phyloP scores from a whole-genome alignment of 257 asterid species.

The Misopates orontium region DNA sequence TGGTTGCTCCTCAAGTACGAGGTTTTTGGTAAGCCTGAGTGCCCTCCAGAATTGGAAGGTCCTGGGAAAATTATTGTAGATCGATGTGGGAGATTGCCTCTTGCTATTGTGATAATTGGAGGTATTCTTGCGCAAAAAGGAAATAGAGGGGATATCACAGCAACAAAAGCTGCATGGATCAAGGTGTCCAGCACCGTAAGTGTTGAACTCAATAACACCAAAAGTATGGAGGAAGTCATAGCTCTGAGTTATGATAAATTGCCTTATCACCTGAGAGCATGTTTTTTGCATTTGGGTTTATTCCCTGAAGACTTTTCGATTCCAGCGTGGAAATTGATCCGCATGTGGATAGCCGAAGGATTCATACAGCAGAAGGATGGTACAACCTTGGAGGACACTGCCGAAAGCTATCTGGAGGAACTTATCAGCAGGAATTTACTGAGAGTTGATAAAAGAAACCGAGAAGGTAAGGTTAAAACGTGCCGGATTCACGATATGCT shows the following conservation, averaged over 20 bases:
- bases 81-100: slow-evolving; percentile 50
- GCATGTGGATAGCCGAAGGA: slow-evolving; percentile 60
- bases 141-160: not conserved
- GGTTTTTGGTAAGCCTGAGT: slow-evolving; percentile 37
- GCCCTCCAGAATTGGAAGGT: slow-evolving; percentile 23
- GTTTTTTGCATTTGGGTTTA: slow-evolving; percentile 52
- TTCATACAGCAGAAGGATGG: slow-evolving; percentile 29
- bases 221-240: slow-evolving; percentile 30
- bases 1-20: slow-evolving; percentile 46
- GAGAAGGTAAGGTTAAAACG: slow-evolving; percentile 14
- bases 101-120: slow-evolving; percentile 46
- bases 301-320: slow-evolving; percentile 47
- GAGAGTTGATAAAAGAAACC: slow-evolving; percentile 37
- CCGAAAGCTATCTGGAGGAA: slow-evolving; percentile 42
- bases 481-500: slow-evolving; percentile 56
- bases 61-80: slow-evolving; percentile 35
- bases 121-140: slow-evolving; percentile 30
- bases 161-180: slow-evolving; percentile 28
- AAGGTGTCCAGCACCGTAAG: slow-evolving; percentile 30
- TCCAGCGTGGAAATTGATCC: slow-evolving; percentile 36
- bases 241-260: slow-evolving; percentile 45
- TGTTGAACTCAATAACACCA: slow-evolving; percentile 7
- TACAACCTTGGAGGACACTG: slow-evolving; percentile 40
- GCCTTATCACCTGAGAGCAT: slow-evolving; percentile 45
- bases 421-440: slow-evolving; percentile 45